Evolutionary conservation across 495 filamentous ascomycete genomes (phyloP).

Genomic region (Xanthoparmelia taractica): DNA sequence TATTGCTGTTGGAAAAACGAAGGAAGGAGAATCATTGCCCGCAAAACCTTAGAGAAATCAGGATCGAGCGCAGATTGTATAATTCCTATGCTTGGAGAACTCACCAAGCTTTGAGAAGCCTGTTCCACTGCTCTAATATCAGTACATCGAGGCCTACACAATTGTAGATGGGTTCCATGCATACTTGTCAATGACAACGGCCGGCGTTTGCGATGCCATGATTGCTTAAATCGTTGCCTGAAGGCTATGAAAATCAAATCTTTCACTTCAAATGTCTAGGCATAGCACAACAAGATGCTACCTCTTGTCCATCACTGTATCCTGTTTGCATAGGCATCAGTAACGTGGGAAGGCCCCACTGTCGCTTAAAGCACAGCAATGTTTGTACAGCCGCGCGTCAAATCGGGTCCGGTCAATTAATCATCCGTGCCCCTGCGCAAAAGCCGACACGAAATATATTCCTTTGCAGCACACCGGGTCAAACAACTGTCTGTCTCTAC

Average conservation of each 20-base stretch:
- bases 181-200: conserved; percentile 99
- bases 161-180: conserved; percentile 29
- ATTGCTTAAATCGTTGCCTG: conserved; percentile 20
- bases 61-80: background rate
- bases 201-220: conserved; percentile 97
- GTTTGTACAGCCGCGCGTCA: conserved; percentile 8
- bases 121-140: conserved; percentile 64
- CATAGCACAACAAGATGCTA: background rate
- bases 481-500: conserved; percentile 1
- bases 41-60: conserved; percentile 66
- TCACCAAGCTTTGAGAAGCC: conserved; percentile 96
- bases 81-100: conserved; percentile 24
- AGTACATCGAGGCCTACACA: conserved; percentile 17
- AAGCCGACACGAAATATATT: background rate
- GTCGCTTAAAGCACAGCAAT: conserved; percentile 15
- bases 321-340: background rate
- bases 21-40: conserved; percentile 97
- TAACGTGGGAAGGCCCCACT: conserved; percentile 17
- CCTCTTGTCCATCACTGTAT: background rate
- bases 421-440: background rate
- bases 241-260: background rate
- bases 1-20: conserved; percentile 98
- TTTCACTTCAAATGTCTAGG: background rate
- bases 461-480: background rate
- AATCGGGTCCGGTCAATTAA: conserved; percentile 3